Evolutionary conservation across 148 eudicot genomes (phyloP), one percentile per base, ranked within the genome.

Genomic region (Rhododendron griersonianum): DNA sequence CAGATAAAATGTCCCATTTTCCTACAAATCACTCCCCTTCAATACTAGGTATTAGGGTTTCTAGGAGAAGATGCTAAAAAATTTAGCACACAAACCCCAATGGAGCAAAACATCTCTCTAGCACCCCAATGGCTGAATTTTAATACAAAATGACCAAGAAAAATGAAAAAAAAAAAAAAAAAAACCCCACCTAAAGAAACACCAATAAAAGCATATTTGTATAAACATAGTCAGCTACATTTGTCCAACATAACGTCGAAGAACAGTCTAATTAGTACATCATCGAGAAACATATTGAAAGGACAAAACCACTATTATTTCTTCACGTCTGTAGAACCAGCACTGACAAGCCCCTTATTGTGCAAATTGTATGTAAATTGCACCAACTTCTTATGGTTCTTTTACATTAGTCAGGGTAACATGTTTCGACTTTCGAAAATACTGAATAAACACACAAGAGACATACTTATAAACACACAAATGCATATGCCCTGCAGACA

Each of bases 401-500:
- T 63, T 63, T 8, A n/a, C 71, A 63, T n/a, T 2, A 63, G 13
- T 8, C 37, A 13, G 37, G 78, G 6, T 48, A 48, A 53, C 61
- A 81, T 53, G 67, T 30, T 55, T 18, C 9, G 23, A 51, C 63
- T 50, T 50, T 51, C 30, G 0, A 51, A 21, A 55, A 81, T 16
- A 81, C 18, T 28, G 39, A 28, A 80, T n/a, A 6, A n/a, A 23
- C 11, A 50, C 15, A 28, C 75, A 69, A 28, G 51, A 44, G 13
- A 39, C 45, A 21, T 39, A 35, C 79, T 16, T 37, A 47, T 44
- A 44, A 50, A 69, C n/a, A 55, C 39, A 33, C 6, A 57, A 11
- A 48, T 37, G 71, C 50, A 71, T 59, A 75, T 23, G 82, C 87
- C 86, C 84, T 1, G 80, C 3, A 69, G 75, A 25, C 75, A 69